These are phyloP conservation scores for Marasmius sp. DNA, from an alignment of 1,284 basidiomycete species.

Conservation along the genomic window DNA sequence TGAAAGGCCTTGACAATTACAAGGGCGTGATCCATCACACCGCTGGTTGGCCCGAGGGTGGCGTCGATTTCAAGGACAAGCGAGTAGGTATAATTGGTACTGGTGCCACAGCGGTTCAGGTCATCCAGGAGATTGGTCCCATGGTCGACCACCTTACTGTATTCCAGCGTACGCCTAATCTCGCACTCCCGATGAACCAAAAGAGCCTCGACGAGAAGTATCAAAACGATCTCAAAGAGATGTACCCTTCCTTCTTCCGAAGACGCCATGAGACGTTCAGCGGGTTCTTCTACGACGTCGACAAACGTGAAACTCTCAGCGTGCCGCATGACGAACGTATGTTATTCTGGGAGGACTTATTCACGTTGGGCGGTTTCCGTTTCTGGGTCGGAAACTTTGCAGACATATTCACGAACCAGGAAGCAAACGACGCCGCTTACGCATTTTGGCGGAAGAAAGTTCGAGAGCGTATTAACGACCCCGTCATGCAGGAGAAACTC, in stretches of 20 bases:
- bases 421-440: constrained; percentile 22
- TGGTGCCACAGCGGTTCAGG: constrained; percentile 26
- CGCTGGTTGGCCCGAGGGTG: constrained; percentile 21
- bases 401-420: constrained; percentile 19
- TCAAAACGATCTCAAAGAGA: constrained; percentile 18
- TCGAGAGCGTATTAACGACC: constrained; percentile 18
- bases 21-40: constrained; percentile 24
- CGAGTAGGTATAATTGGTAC: constrained; percentile 26
- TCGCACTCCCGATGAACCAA: constrained; percentile 24
- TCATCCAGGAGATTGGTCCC: constrained; percentile 25
- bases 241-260: constrained; percentile 20
- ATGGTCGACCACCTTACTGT: constrained; percentile 23
- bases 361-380: constrained; percentile 21
- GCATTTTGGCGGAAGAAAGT: constrained; percentile 26
- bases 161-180: constrained; percentile 29
- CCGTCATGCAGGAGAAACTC: constrained; percentile 23
- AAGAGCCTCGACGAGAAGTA: constrained; percentile 7
- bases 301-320: constrained; percentile 10
- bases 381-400: constrained; percentile 20
- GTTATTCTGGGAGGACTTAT: constrained; percentile 21
- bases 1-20: constrained; percentile 24
- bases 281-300: constrained; percentile 19
- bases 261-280: constrained; percentile 22
- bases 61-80: constrained; percentile 21
- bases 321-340: constrained; percentile 20